phyloP scores from a whole-genome alignment of 2,329 filamentous ascomycete species.

The Diaporthe sp. region DNA sequence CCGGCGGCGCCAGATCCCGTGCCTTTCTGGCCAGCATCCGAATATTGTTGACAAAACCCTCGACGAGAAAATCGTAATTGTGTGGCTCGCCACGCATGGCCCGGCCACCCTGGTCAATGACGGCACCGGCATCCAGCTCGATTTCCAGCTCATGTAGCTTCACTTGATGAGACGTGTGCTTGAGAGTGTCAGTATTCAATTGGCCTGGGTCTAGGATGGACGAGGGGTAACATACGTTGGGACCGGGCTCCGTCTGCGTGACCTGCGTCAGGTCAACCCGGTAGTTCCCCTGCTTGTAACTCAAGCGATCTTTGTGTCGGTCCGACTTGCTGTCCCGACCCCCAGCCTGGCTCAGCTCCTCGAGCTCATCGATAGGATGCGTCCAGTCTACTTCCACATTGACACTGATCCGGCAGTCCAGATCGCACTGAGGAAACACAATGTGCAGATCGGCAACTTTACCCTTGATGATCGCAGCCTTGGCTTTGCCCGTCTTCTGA shows the following conservation, averaged over 20 bases:
- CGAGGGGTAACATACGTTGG: slow-evolving; percentile 52
- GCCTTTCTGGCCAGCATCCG: slow-evolving; percentile 68
- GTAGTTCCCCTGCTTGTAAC: slow-evolving; percentile 89
- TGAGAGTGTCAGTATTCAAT: not conserved
- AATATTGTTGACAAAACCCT: slow-evolving; percentile 82
- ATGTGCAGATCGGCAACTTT: slow-evolving; percentile 92
- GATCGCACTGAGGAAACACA: slow-evolving; percentile 79
- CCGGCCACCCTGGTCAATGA: slow-evolving; percentile 76
- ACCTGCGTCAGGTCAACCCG: slow-evolving; percentile 96
- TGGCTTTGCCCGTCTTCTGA: slow-evolving; percentile 76
- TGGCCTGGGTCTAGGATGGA: not conserved
- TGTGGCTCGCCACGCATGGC: slow-evolving; percentile 67
- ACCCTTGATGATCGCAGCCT: slow-evolving; percentile 91
- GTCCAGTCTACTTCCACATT: slow-evolving; percentile 94
- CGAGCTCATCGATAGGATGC: slow-evolving; percentile 73
- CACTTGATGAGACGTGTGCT: slow-evolving; percentile 47
- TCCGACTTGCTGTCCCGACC: slow-evolving; percentile 64
- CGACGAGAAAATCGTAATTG: slow-evolving; percentile 77
- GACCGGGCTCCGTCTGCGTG: slow-evolving; percentile 60
- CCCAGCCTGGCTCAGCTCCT: slow-evolving; percentile 52
- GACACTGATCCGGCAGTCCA: slow-evolving; percentile 94
- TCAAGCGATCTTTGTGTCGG: slow-evolving; percentile 90
- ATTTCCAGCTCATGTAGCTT: slow-evolving; percentile 88
- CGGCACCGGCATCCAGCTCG: slow-evolving; percentile 74
- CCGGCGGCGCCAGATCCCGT: slow-evolving; percentile 27